phyloP scores from a whole-genome alignment of 73 alveolate species.

The Paramecium pentaurelia region DNA sequence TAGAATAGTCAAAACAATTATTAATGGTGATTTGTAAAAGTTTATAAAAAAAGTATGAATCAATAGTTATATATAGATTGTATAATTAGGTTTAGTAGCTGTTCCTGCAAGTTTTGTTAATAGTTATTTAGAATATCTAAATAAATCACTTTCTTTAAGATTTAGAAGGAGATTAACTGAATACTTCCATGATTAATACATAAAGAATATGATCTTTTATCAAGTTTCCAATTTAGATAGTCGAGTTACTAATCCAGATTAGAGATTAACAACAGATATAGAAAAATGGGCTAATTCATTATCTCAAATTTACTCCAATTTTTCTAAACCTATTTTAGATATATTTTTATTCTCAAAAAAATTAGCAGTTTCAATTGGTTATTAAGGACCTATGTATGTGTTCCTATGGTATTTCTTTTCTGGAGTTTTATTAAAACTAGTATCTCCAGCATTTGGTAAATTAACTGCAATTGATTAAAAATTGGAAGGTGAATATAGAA shows the following conservation, averaged over 20 bases:
- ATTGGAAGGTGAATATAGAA: conserved; percentile 88
- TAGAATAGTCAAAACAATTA: conserved; percentile 84
- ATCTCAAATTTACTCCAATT: conserved; percentile 73
- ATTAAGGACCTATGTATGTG: conserved; percentile 85
- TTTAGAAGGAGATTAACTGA: conserved; percentile 81
- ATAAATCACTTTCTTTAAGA: conserved; percentile 72
- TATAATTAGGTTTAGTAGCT: conserved; percentile 74
- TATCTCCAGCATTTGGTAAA: conserved; percentile 90
- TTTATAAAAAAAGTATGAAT: conserved; percentile 60
- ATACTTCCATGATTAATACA: conserved; percentile 74
- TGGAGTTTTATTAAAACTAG: conserved; percentile 73
- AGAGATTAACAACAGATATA: conserved; percentile 84
- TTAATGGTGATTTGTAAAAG: conserved; percentile 57
- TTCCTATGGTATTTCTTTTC: conserved; percentile 85
- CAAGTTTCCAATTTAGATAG: conserved; percentile 78
- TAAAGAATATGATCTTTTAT: conserved; percentile 80
- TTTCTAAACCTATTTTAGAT: conserved; percentile 88
- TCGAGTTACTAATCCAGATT: conserved; percentile 84
- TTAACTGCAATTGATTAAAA: conserved; percentile 76
- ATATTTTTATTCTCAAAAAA: conserved; percentile 82
- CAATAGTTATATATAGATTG: conserved; percentile 40
- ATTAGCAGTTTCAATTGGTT: conserved; percentile 83
- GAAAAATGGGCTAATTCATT: conserved; percentile 88
- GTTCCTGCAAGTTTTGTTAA: conserved; percentile 87
- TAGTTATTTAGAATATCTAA: conserved; percentile 76